Base-by-base conservation (phyloP, 140 eudicot genomes). In the Bidens hawaiensis region DNA sequence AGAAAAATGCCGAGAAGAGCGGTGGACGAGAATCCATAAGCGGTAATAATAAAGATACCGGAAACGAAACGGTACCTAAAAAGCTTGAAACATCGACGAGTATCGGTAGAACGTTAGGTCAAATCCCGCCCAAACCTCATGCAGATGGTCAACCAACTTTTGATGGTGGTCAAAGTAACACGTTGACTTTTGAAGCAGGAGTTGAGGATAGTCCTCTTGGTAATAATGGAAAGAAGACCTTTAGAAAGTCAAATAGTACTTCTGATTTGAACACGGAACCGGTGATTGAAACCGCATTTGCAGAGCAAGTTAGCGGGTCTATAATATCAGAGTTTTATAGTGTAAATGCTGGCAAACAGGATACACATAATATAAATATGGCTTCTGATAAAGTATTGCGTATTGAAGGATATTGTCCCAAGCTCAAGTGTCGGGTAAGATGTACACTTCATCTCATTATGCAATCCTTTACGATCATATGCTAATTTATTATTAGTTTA, bases 391-490 rank as follows among this genome's bases (percentile, higher is more conserved):
- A 69, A 67, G 83, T 83, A 5, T 47, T 81, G 24, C 91, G 76
- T 3, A 80, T 68, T 62, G 95, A 83, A 76, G 95, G 94, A 48
- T 46, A 74, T 18, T 48, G 24, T 46, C 80, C 86, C 33, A 94
- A 88, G 90, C 85, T 94, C 6, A 88, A 72, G 74, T 88, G 97
- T 51, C 84, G 97, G 95, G 99, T 88, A 74, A n/a, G 78, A 16
- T 52, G 42, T 14, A 54, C 47, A 11, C 5, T 62, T 49, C 3
- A 21, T 64, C 26, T 63, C 43, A 25, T 18, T 25, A 26, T 46
- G 58, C 46, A 57, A 45, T 21, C 12, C 30, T 47, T 21, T 31
- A 16, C 21, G 4, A 0, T 12, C 10, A 5, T n/a, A 1, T 26
- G 1, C 3, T 12, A 10, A 6, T 26, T 1, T 28, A 42, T 27